Evolutionary conservation across 2,329 filamentous ascomycete genomes (phyloP), one percentile per base, ranked within the genome.

Genomic region (Penicillium sp.): DNA sequence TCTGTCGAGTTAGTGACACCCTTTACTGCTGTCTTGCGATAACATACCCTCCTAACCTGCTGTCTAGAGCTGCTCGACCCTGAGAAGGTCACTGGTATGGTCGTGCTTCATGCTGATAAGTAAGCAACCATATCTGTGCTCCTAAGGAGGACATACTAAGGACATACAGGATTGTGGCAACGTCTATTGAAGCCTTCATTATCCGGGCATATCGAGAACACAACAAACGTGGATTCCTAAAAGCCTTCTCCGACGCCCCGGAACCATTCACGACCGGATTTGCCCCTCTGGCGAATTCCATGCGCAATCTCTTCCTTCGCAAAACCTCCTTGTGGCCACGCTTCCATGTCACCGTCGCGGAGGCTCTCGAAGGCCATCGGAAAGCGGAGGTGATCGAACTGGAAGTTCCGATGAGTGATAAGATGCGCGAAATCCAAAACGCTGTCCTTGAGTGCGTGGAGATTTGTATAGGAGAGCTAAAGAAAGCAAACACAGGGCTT

Each of bases 351-450:
- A 83, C 87, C 0, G 89, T 98, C 6, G 89, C 90, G 0, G 82
- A 88, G 60, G 88, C 89, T 3, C 75, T 98, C 3, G 93, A 98
- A 68, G 90, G 90, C 9, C 87, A 87, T 66, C 85, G 86, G 63
- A 95, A 91, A 65, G 91, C 93, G 4, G 93, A 98, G 69, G 93
- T 98, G 40, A 95, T 98, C 56, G 93, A 98, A 70, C 77, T 97
- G 22, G 93, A 96, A 69, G 86, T 98, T 5, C 85, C 88, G 26
- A 97, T 98, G 91, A 95, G 88, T 4, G 87, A 95, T 33, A 79
- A 83, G 43, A 98, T 98, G 93, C 81, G 80, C 52, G 83, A 89
- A 37, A 96, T 98, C 35, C 93, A 98, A 64, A 91, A 87, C 55
- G 90, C 93, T 24, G 85, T 97, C 52, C 81, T 98, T 69, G 91